Conservation (phyloP, 108 stramenopile genomes). For the Asterionellopsis glacialis region DNA sequence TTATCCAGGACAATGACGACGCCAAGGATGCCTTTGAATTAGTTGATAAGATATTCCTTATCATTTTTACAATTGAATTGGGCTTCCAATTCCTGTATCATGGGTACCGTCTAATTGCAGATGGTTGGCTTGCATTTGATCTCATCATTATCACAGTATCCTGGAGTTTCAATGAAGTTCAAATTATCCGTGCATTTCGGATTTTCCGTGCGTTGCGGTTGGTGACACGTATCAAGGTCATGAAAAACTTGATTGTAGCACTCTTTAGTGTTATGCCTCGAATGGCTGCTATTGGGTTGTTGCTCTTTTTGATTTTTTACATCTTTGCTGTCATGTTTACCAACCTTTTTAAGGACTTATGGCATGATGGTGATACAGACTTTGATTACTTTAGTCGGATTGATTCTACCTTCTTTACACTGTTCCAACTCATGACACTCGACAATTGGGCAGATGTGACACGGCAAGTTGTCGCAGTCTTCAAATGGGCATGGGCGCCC, state of each 20-base stretch:
- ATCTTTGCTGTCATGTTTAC: constrained; percentile 43
- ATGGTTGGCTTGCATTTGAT: constrained; percentile 71
- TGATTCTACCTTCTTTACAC: constrained; percentile 28
- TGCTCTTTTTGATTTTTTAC: constrained; percentile 16
- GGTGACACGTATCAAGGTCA: constrained; percentile 57
- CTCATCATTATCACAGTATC: constrained; percentile 54
- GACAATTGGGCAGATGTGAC: constrained; percentile 19
- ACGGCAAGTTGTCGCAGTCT: constrained; percentile 33
- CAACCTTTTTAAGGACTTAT: constrained; percentile 25
- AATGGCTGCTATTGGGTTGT: constrained; percentile 7
- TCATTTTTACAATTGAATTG: constrained; percentile 58
- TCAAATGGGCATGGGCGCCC: constrained; percentile 59
- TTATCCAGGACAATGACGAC: constrained; percentile 43
- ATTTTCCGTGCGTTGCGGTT: constrained; percentile 71
- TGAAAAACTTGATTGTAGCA: constrained; percentile 54
- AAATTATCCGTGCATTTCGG: constrained; percentile 70
- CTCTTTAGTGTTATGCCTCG: constrained; percentile 28
- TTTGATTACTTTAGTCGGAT: constrained; percentile 24
- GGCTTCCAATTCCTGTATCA: constrained; percentile 53
- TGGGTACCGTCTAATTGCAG: constrained; percentile 34
- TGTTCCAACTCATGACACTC: constrained; percentile 43
- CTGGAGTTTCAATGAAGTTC: constrained; percentile 51
- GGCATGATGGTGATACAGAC: constrained; percentile 14
- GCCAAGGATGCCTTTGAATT: constrained; percentile 26
- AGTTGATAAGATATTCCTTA: constrained; percentile 43